A percentile compares a stretch with the other conserved stretches of the same genome.
Evolutionary conservation across 1,139 yeast species (phyloP).

Genomic region (Debaryomyces sp.): DNA sequence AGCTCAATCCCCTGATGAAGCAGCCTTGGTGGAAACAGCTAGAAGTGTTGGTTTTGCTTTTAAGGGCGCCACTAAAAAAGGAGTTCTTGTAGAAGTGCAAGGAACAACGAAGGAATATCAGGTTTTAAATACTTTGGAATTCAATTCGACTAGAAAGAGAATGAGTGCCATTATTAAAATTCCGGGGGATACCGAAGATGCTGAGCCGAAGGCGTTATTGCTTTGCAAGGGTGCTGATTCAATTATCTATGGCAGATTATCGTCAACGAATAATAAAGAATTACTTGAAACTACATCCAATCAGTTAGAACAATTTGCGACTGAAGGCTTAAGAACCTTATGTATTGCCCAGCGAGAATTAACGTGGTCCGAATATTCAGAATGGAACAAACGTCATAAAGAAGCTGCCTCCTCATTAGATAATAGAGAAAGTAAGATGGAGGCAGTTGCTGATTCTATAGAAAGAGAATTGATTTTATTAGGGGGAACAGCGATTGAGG

Average conservation of each 20-base stretch:
- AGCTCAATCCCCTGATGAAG: conserved; percentile 69
- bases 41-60: conserved; percentile 57
- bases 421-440: conserved; percentile 48
- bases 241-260: conserved; percentile 45
- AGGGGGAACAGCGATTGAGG: conserved; percentile 57
- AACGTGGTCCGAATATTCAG: conserved; percentile 43
- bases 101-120: conserved; percentile 50
- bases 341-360: conserved; percentile 51
- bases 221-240: conserved; percentile 56
- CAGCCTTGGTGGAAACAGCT: conserved; percentile 64
- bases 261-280: conserved; percentile 31
- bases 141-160: conserved; percentile 59
- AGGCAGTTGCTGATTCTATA: conserved; percentile 50
- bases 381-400: conserved; percentile 46
- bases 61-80: conserved; percentile 48
- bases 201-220: conserved; percentile 42
- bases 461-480: conserved; percentile 45
- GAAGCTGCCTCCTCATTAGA: conserved; percentile 47
- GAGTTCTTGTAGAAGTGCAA: conserved; percentile 44
- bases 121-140: conserved; percentile 54
- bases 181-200: conserved; percentile 36
- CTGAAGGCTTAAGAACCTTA: conserved; percentile 51
- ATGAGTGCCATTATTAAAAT: conserved; percentile 88
- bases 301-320: conserved; percentile 48
- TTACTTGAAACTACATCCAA: conserved; percentile 39